These are phyloP conservation scores for Pseudevernia furfuracea DNA, from an alignment of 495 filamentous ascomycete genomes.

Conservation along the genomic window DNA sequence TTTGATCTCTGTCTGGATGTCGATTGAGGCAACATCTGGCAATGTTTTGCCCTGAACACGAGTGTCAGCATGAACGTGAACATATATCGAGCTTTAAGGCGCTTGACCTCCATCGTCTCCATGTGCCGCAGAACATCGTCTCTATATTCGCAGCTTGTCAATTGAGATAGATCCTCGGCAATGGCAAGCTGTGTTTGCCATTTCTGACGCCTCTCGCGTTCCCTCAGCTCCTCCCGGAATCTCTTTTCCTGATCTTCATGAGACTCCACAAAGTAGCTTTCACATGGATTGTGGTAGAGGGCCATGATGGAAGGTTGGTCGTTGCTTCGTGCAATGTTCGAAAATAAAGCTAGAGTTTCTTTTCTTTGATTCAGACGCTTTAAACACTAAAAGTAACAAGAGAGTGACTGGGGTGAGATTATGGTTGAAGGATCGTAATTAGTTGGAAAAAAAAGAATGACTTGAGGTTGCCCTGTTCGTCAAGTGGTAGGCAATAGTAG, in stretches of 20 bases:
- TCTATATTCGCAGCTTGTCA: constrained; percentile 79
- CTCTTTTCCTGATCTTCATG: constrained; percentile 51
- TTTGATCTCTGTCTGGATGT: constrained; percentile 97
- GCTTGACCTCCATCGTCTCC: constrained; percentile 87
- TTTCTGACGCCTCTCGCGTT: constrained; percentile 60
- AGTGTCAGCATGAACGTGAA: constrained; percentile 16
- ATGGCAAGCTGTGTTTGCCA: constrained; percentile 73
- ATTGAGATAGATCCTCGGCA: constrained; percentile 75
- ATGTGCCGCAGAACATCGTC: constrained; percentile 90
- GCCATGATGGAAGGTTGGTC: constrained; percentile 57
- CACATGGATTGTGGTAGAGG: constrained; percentile 55
- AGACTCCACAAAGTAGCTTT: constrained; percentile 82
- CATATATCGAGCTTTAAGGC: constrained; percentile 11
- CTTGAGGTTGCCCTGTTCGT: constrained; percentile 17
- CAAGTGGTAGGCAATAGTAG: constrained; percentile 17
- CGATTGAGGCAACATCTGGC: constrained; percentile 93
- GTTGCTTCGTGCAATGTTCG: constrained; percentile 20
- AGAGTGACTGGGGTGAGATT: constrained; percentile 49
- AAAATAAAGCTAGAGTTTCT: constrained; percentile 33
- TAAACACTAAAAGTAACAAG: constrained; percentile 28
- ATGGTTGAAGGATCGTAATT: constrained; percentile 50
- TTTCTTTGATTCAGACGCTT: constrained; percentile 13
- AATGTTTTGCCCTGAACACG: constrained; percentile 69
- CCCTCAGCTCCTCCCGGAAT: constrained; percentile 28
- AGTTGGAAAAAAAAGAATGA: constrained; percentile 47